Base-by-base conservation (phyloP, 176 grass and related monocot genomes). In the Zoysia japonica region DNA sequence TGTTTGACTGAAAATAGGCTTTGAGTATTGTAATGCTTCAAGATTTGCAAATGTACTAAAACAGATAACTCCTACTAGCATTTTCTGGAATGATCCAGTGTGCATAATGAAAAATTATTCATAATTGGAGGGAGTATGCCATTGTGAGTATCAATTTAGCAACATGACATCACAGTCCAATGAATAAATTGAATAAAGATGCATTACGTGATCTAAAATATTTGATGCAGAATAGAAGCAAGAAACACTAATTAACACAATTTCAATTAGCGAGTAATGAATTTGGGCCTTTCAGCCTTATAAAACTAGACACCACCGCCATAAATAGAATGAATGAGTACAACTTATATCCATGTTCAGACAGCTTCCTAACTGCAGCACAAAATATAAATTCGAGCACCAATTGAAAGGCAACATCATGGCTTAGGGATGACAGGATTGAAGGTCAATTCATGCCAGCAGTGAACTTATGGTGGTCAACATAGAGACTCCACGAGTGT, bases 171-270 rank as follows among this genome's bases (percentile, higher is more conserved):
- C 0, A 20, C 12, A 75, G 42, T 75, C 20, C 63, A 70, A 39
- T 63, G 28, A 17, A 66, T 76, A 20, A 41, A 51, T 15, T 47
- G 20, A 76, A 74, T 62, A 61, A 62, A 86, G 20, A 81, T 55
- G 67, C 7, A 3, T 70, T 66, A 17, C 10, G 56, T 63, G 54
- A 60, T 56, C 55, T 69, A 14, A 76, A 86, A 14, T 48, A 75
- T 61, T 61, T 61, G 15, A 41, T 17, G 1, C 6, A 5, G n/a
- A 55, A 53, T 53, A 51, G 13, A 51, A 36, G 28, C 14, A 86
- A 46, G 28, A 28, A 12, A 28, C 36, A 49, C 7, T 2, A 5
- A 11, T 41, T 46, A 40, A 60, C 53, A 42, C 68, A 17, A 46
- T 69, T 76, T 28, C 53, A 69, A 42, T 68, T 17, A 68, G 57